These are phyloP conservation scores for Schoenoplectus triqueter DNA, from an alignment of 202 grass and related monocot genomes.

Conservation along the genomic window DNA sequence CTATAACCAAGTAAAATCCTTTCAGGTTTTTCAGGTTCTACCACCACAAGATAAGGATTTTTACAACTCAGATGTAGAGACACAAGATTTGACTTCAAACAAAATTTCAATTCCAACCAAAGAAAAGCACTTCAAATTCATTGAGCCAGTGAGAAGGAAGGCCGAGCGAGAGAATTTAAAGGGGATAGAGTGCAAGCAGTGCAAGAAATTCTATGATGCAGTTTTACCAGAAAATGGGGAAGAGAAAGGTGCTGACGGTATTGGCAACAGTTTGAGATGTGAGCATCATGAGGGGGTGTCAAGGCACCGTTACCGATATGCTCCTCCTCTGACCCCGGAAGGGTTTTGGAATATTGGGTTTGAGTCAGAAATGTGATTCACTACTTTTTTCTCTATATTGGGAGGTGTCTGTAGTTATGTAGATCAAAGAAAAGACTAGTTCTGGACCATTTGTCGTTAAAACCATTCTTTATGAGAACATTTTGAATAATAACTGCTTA, in stretches of 20 bases:
- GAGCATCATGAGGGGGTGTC: slow-evolving; percentile 98
- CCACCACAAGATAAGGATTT: slow-evolving; percentile 81
- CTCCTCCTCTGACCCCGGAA: slow-evolving; percentile 72
- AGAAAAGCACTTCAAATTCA: slow-evolving; percentile 81
- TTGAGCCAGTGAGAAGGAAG: slow-evolving; percentile 89
- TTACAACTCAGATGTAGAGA: slow-evolving; percentile 79
- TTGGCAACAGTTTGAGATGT: slow-evolving; percentile 53
- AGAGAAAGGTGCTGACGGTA: slow-evolving; percentile 36
- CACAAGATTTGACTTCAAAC: slow-evolving; percentile 68
- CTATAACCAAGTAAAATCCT: slow-evolving; percentile 15
- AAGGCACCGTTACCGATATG: slow-evolving; percentile 89
- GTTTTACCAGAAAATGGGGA: slow-evolving; percentile 58
- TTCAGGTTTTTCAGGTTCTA: slow-evolving; percentile 52
- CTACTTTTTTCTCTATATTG: slow-evolving; percentile 8
- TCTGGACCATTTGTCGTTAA: slow-evolving; percentile 14
- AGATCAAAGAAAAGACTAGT: slow-evolving; percentile 6
- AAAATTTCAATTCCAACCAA: slow-evolving; percentile 52
- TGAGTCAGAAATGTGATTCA: slow-evolving; percentile 51
- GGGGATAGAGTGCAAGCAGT: slow-evolving; percentile 91
- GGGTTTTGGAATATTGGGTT: too few relatives aligned
- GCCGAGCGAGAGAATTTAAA: slow-evolving; percentile 79
- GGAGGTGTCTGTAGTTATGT: not conserved
- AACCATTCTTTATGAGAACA: not conserved
- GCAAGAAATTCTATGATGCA: slow-evolving; percentile 95
- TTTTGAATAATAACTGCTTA: not conserved